Conservation (phyloP, 2,329 filamentous ascomycete species). For the Meredithiella fracta region DNA sequence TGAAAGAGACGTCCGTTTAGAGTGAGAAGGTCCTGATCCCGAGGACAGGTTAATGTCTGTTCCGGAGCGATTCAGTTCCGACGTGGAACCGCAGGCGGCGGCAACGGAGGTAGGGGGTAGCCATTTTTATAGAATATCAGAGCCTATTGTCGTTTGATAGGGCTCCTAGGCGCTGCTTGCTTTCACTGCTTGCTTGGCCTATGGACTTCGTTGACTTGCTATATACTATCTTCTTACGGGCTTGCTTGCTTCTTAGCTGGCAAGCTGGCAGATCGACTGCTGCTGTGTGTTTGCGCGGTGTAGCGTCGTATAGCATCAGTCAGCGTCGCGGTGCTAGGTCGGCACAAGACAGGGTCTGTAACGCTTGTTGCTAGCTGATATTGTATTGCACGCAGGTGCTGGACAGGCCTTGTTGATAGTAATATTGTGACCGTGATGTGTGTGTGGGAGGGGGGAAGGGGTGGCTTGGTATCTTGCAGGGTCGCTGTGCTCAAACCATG, state of each 20-base stretch:
- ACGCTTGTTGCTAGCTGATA: too few relatives aligned
- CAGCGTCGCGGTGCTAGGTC: background rate
- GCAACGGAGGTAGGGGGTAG: slow-evolving; percentile 5
- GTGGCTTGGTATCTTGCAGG: too few relatives aligned
- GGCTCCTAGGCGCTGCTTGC: background rate
- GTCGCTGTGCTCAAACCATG: too few relatives aligned
- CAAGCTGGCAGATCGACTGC: too few relatives aligned
- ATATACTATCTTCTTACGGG: background rate
- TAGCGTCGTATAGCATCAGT: background rate
- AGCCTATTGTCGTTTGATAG: background rate
- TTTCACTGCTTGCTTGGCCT: background rate
- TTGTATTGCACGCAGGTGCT: too few relatives aligned
- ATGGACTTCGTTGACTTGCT: background rate
- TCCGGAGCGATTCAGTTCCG: slow-evolving; percentile 8
- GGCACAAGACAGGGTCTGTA: too few relatives aligned
- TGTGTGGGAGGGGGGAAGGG: too few relatives aligned
- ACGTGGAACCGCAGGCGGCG: slow-evolving; percentile 8
- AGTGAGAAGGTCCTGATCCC: background rate
- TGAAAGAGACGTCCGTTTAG: slow-evolving; percentile 39
- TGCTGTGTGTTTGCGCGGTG: background rate
- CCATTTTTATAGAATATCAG: slow-evolving; percentile 12
- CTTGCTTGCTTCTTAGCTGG: background rate
- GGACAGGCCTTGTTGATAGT: too few relatives aligned
- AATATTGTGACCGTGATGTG: too few relatives aligned
- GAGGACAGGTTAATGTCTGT: slow-evolving; percentile 4